phyloP scores from a whole-genome alignment of 2,329 filamentous ascomycete genomes.

The Colletotrichum incanum region DNA sequence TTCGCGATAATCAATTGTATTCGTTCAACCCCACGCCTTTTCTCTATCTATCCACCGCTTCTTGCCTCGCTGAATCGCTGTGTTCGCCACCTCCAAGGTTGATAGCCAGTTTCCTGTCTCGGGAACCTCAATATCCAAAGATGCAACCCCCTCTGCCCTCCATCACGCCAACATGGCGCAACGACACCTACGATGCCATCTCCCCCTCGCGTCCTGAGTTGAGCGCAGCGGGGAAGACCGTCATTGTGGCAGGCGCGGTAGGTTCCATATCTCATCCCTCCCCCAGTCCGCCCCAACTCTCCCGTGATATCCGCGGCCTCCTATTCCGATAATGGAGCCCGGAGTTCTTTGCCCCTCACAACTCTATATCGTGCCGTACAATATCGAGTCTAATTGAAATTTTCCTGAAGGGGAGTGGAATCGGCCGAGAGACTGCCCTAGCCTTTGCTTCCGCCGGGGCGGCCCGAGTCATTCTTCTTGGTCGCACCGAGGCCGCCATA shows the following conservation, averaged over 20 bases:
- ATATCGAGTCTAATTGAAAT: conserved; percentile 8
- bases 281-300: background rate
- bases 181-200: conserved; percentile 57
- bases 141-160: conserved; percentile 44
- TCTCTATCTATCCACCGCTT: background rate
- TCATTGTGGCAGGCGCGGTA: conserved; percentile 76
- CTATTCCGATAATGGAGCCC: background rate
- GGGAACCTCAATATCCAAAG: background rate
- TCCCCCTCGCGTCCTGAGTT: conserved; percentile 55
- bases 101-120: background rate
- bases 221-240: conserved; percentile 62
- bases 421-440: conserved; percentile 77
- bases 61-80: background rate
- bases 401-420: conserved; percentile 57
- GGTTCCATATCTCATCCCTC: conserved; percentile 50
- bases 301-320: background rate
- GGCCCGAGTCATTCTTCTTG: conserved; percentile 56
- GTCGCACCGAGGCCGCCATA: conserved; percentile 53
- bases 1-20: conserved; percentile 15
- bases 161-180: conserved; percentile 48
- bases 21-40: background rate
- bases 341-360: background rate
- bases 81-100: conserved; percentile 11
- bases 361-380: background rate
- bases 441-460: conserved; percentile 66